These are phyloP conservation scores for Helminthosporium solani DNA, from an alignment of 2,329 filamentous ascomycete genomes.

Conservation along the genomic window DNA sequence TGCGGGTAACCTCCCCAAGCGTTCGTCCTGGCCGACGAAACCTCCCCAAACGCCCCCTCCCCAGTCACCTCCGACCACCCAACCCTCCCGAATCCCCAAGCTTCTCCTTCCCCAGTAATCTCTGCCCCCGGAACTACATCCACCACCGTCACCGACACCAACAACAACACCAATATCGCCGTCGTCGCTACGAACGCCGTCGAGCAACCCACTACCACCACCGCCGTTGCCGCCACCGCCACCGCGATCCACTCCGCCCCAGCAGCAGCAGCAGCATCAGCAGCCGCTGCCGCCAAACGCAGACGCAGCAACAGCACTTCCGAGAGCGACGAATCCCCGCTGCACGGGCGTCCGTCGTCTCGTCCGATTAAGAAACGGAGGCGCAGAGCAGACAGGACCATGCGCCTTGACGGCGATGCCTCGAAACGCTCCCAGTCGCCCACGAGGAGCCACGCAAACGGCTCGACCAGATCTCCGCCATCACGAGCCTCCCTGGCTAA, in stretches of 20 bases:
- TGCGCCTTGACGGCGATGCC: constrained; percentile 47
- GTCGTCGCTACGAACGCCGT: too few relatives aligned
- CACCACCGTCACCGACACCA: constrained; percentile 19
- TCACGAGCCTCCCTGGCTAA: constrained; percentile 37
- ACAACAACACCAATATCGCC: constrained; percentile 11
- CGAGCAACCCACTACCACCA: constrained; percentile 14
- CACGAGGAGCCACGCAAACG: constrained; percentile 41
- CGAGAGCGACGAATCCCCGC: constrained; percentile 26
- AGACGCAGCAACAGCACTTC: constrained; percentile 40
- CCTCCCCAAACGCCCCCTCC: constrained; percentile 56
- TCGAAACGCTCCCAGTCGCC: constrained; percentile 42
- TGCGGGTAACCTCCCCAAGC: constrained; percentile 35
- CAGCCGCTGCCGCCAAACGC: too few relatives aligned
- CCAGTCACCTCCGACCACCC: constrained; percentile 68
- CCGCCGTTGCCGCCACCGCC: too few relatives aligned
- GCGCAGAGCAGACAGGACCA: constrained; percentile 44
- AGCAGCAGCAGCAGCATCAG: constrained; percentile 8
- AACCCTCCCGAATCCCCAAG: constrained; percentile 57
- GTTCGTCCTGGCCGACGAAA: constrained; percentile 74
- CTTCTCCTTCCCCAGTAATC: constrained; percentile 46
- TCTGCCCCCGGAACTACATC: constrained; percentile 34
- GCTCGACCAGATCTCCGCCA: constrained; percentile 40
- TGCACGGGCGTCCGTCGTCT: constrained; percentile 32
- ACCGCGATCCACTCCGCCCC: constrained; percentile 10
- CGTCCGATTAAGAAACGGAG: constrained; percentile 46